Conservation (phyloP, 1,284 basidiomycete species). For the Entoloma clypeatum region DNA sequence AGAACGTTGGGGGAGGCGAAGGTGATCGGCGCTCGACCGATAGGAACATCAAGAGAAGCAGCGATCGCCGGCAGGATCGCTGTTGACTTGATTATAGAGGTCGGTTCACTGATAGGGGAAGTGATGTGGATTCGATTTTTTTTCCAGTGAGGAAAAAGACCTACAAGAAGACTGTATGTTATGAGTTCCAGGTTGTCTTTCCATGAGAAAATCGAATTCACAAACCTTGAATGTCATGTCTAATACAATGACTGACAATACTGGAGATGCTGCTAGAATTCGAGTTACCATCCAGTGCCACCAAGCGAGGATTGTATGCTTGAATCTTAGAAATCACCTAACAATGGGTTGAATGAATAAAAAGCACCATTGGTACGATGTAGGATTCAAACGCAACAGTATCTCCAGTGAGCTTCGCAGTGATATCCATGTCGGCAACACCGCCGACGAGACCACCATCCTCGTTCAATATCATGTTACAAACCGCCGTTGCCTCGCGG, state of each 20-base stretch:
- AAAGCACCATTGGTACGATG: neutral
- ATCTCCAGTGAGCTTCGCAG: conserved; percentile 45
- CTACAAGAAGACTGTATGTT: conserved; percentile 55
- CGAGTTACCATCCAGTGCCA: conserved; percentile 85
- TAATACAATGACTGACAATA: conserved; percentile 49
- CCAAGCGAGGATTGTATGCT: conserved; percentile 49
- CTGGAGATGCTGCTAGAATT: conserved; percentile 48
- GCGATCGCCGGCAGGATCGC: conserved; percentile 65
- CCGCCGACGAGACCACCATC: conserved; percentile 76
- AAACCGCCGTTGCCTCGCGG: conserved; percentile 64
- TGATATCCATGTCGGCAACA: conserved; percentile 89
- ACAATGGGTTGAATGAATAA: conserved; percentile 1
- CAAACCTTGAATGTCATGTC: conserved; percentile 51
- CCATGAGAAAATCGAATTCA: conserved; percentile 12
- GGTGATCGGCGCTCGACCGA: conserved; percentile 45
- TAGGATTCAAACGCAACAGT: conserved; percentile 37
- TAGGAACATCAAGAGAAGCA: conserved; percentile 22
- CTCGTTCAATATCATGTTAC: conserved; percentile 79
- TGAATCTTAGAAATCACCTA: conserved; percentile 44
- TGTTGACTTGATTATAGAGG: conserved; percentile 77
- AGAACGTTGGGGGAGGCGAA: conserved; percentile 78
- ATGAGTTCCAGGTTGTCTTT: neutral
- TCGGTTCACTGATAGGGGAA: conserved; percentile 67
- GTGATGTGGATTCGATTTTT: conserved; percentile 4
- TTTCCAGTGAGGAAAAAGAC: conserved; percentile 21